phyloP scores from a whole-genome alignment of 2,329 filamentous ascomycete genomes.

The Leptographium procerum region DNA sequence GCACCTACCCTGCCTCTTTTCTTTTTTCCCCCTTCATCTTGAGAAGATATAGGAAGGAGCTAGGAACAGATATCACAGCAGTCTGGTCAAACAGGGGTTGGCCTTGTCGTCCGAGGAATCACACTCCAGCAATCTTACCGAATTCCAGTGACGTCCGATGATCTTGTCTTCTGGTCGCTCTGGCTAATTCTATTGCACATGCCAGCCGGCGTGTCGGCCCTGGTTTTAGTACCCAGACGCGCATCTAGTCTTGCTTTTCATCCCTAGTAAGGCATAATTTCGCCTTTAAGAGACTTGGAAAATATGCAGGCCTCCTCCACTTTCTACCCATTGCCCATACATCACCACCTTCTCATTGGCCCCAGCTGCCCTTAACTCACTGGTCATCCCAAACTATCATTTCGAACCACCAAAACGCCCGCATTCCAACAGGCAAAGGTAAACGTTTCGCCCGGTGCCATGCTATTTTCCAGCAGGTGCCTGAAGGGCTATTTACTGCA shows the following conservation, averaged over 20 bases:
- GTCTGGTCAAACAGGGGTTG: background rate
- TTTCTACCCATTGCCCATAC: background rate
- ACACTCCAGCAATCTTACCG: background rate
- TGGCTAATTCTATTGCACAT: background rate
- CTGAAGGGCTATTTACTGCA: background rate
- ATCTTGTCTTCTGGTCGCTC: background rate
- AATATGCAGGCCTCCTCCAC: background rate
- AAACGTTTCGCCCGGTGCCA: background rate
- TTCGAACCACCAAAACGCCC: background rate
- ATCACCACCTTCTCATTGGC: background rate
- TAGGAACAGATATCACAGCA: background rate
- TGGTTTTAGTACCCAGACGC: background rate
- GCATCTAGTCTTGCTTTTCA: background rate
- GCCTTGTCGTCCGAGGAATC: background rate
- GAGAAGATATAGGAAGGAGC: background rate
- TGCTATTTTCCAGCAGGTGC: background rate
- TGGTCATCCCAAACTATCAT: background rate
- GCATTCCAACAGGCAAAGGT: background rate
- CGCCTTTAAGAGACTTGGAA: background rate
- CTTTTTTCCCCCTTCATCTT: background rate
- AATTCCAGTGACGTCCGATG: background rate
- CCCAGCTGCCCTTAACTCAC: background rate
- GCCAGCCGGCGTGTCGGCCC: background rate
- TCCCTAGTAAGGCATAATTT: background rate
- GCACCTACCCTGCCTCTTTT: background rate